Evolutionary conservation across 164 flowering plant species (phyloP).

Genomic region (Tinospora cordifolia): DNA sequence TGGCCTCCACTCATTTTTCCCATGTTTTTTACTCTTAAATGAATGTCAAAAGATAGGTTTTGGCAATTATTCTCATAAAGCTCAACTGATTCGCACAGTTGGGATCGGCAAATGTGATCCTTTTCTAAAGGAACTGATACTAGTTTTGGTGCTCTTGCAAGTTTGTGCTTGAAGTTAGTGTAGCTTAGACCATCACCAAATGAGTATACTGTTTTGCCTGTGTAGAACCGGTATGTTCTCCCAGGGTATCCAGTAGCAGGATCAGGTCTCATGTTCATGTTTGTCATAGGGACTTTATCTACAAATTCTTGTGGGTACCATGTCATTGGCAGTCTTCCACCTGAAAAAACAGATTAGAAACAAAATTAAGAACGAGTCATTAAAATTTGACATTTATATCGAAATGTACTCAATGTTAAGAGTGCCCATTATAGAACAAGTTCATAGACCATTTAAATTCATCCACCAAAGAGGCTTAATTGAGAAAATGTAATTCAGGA

Average conservation of each 20-base stretch:
- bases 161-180: slow-evolving; percentile 44
- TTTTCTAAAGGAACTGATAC: slow-evolving; percentile 58
- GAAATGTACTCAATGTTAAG: too few species aligned
- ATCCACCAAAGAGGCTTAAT: not conserved
- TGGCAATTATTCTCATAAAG: slow-evolving; percentile 36
- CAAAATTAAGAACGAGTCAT: not conserved
- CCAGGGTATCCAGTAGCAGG: slow-evolving; percentile 83
- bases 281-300: slow-evolving; percentile 82
- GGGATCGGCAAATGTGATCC: slow-evolving; percentile 50
- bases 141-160: slow-evolving; percentile 52
- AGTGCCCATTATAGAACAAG: not conserved
- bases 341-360: slow-evolving; percentile 25
- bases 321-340: slow-evolving; percentile 94
- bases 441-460: not conserved
- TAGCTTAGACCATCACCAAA: slow-evolving; percentile 93
- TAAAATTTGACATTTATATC: not conserved
- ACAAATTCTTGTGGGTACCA: slow-evolving; percentile 90
- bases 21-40: slow-evolving; percentile 51
- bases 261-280: slow-evolving; percentile 95
- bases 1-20: slow-evolving; percentile 59
- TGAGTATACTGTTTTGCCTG: slow-evolving; percentile 54
- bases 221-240: slow-evolving; percentile 82
- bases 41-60: slow-evolving; percentile 49
- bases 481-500: too few species aligned
- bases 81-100: slow-evolving; percentile 55